Evolutionary conservation across 148 eudicot genomes (phyloP).

Genomic region (Spergularia marina): DNA sequence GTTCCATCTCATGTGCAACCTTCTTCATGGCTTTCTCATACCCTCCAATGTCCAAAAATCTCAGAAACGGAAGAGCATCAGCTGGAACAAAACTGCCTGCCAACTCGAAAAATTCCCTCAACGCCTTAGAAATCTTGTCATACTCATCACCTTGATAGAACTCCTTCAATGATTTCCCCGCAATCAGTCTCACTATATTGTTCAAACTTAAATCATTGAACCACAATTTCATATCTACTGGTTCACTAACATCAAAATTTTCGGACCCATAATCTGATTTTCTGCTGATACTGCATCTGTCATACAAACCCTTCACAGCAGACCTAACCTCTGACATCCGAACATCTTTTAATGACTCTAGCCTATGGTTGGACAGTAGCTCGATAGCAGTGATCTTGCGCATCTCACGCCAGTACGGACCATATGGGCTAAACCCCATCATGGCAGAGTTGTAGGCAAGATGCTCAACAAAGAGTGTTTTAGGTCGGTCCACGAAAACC

Average conservation of each 20-base stretch:
- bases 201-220: conserved; percentile 40
- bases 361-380: conserved; percentile 30
- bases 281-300: background rate
- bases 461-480: conserved; percentile 23
- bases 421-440: conserved; percentile 32
- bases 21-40: conserved; percentile 39
- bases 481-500: conserved; percentile 27
- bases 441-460: conserved; percentile 27
- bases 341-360: conserved; percentile 30
- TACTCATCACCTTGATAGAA: conserved; percentile 16
- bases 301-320: conserved; percentile 21
- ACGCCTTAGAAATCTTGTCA: conserved; percentile 10
- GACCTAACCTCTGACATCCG: conserved; percentile 25
- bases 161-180: conserved; percentile 33
- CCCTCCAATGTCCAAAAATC: conserved; percentile 53
- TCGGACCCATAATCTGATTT: too few relatives aligned
- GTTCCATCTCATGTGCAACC: conserved; percentile 31
- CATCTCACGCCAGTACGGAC: conserved; percentile 41
- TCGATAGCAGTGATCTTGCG: conserved; percentile 34
- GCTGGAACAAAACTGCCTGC: conserved; percentile 39
- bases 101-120: conserved; percentile 37
- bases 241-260: background rate
- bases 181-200: conserved; percentile 33
- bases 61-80: conserved; percentile 34
- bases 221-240: conserved; percentile 27